Evolutionary conservation across 148 eudicot genomes (phyloP).

Genomic region (Agrostemma githago): DNA sequence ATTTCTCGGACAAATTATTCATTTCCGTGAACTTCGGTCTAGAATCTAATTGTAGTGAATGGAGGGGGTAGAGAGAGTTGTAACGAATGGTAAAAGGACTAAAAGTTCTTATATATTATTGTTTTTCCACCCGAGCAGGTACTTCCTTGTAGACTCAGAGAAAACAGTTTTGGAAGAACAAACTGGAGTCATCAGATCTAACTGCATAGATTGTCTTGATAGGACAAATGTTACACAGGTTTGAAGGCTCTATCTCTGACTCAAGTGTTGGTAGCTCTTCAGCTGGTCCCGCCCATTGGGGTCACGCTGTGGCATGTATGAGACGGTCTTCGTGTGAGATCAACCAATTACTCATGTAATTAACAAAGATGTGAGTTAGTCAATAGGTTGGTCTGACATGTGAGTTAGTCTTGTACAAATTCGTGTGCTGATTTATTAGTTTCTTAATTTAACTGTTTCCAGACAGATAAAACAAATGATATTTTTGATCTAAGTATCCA

Average conservation of each 20-base stretch:
- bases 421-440: background rate
- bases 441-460: background rate
- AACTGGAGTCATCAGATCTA: conserved; percentile 76
- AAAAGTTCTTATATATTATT: conserved; percentile 30
- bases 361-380: background rate
- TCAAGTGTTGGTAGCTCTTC: background rate
- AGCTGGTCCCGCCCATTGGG: background rate
- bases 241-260: conserved; percentile 21
- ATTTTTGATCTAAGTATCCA: background rate
- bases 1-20: background rate
- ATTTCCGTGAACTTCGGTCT: too few species aligned
- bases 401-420: background rate
- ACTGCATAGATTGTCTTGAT: conserved; percentile 98
- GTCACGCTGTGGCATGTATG: background rate
- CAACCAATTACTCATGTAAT: too few species aligned
- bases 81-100: background rate
- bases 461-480: background rate
- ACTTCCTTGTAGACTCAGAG: conserved; percentile 61
- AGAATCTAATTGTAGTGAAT: background rate
- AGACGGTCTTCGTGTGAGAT: background rate
- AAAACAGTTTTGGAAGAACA: conserved; percentile 57
- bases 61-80: background rate
- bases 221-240: conserved; percentile 99
- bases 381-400: background rate
- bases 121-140: conserved; percentile 67